Conservation (phyloP, 345 rosid species). For the Eutrema yunnanense region DNA sequence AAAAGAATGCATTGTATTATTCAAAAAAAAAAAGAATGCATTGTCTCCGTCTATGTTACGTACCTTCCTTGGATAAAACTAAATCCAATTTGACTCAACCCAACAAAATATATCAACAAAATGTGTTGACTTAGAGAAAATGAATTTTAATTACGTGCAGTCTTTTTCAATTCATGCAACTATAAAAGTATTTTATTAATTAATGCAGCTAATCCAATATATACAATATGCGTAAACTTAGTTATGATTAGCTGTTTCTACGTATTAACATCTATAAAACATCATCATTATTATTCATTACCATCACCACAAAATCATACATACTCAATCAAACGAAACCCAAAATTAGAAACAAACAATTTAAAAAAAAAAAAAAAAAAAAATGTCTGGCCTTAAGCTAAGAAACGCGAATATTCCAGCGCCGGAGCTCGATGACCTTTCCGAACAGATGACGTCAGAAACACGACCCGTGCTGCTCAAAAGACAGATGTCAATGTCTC, state of each 20-base stretch:
- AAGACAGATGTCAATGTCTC: slow-evolving; percentile 40
- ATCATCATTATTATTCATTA: neutral
- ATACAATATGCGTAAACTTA: neutral
- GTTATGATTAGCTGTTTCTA: slow-evolving; percentile 14
- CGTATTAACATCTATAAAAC: slow-evolving; percentile 4
- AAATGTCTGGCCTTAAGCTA: slow-evolving; percentile 9
- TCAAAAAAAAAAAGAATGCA: too few relatives aligned
- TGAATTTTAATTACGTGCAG: too few relatives aligned
- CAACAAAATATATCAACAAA: too few relatives aligned
- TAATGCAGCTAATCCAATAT: neutral
- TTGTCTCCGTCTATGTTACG: too few relatives aligned
- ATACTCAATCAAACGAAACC: neutral
- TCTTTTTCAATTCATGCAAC: too few relatives aligned
- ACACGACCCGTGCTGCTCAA: neutral
- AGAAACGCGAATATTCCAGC: slow-evolving; percentile 8
- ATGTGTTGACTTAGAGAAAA: too few relatives aligned
- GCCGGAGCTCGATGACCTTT: neutral
- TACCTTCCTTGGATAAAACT: too few relatives aligned
- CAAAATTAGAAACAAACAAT: neutral
- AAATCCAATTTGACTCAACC: too few relatives aligned
- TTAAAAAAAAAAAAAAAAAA: too few relatives aligned
- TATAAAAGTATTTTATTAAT: neutral
- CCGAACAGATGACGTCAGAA: neutral
- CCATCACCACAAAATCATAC: neutral
- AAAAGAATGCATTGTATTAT: too few relatives aligned